These are phyloP conservation scores for Coemansia linderi DNA, from an alignment of 371 early-diverging fungal genomes.

Conservation along the genomic window DNA sequence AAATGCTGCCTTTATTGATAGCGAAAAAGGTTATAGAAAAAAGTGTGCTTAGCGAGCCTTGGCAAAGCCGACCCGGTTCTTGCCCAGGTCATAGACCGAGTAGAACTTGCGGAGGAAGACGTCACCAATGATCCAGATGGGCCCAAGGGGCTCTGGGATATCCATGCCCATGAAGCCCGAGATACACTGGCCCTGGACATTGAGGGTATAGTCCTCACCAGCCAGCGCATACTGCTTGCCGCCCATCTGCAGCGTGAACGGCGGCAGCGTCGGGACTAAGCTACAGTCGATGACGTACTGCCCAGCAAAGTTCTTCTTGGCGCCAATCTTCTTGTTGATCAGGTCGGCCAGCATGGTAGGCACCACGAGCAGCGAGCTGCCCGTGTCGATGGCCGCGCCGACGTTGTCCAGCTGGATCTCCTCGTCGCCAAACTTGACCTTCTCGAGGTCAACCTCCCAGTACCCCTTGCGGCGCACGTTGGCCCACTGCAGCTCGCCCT, in stretches of 20 bases:
- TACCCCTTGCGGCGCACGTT: constrained; percentile 86
- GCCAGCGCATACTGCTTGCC: constrained; percentile 66
- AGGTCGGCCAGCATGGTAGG: constrained; percentile 75
- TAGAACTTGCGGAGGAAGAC: constrained; percentile 91
- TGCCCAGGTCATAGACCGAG: constrained; percentile 85
- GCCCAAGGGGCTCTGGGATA: constrained; percentile 70
- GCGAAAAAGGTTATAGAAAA: not conserved
- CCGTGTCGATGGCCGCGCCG: constrained; percentile 85
- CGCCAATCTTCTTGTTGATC: constrained; percentile 85
- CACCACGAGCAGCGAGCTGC: constrained; percentile 77
- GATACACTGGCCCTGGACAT: constrained; percentile 82
- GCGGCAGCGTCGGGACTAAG: constrained; percentile 67
- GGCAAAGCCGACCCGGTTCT: constrained; percentile 85
- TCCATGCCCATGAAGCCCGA: constrained; percentile 94
- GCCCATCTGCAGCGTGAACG: constrained; percentile 73
- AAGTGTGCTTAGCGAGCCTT: constrained; percentile 37
- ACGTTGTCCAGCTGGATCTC: constrained; percentile 59
- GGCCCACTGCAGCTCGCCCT: constrained; percentile 77
- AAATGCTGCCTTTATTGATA: not conserved
- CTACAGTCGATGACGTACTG: constrained; percentile 84
- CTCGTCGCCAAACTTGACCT: constrained; percentile 72
- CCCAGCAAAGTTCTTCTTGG: constrained; percentile 85
- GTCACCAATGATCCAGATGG: constrained; percentile 87
- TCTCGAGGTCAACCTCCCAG: constrained; percentile 88
- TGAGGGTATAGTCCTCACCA: constrained; percentile 77